phyloP scores from a whole-genome alignment of 352 stramenopile genomes.

The Phytopythium helicoides region DNA sequence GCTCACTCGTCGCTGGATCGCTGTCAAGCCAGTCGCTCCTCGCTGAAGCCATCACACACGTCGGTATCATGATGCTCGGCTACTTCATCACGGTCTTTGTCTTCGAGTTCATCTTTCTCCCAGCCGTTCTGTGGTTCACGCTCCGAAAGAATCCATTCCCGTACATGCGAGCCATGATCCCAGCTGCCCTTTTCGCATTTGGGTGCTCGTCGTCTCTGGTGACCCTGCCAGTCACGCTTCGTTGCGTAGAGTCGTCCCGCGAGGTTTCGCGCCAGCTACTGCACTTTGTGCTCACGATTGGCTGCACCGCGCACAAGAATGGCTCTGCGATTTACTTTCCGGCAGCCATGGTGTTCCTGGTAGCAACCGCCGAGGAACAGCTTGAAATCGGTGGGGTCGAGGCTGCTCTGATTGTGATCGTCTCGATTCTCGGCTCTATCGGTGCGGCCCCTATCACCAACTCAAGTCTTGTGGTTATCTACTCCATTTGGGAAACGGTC shows the following conservation, averaged over 20 bases:
- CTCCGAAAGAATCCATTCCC: conserved; percentile 46
- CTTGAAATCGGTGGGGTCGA: conserved; percentile 16
- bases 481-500: conserved; percentile 26
- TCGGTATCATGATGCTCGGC: conserved; percentile 53
- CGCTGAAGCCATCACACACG: conserved; percentile 9
- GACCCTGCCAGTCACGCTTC: conserved; percentile 60
- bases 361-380: conserved; percentile 11
- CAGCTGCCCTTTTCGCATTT: conserved; percentile 58
- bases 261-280: conserved; percentile 52
- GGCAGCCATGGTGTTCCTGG: conserved; percentile 34
- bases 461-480: conserved; percentile 16
- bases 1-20: conserved; percentile 33
- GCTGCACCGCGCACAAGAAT: conserved; percentile 33
- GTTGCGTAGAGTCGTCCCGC: conserved; percentile 53
- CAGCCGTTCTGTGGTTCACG: conserved; percentile 41
- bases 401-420: conserved; percentile 21
- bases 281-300: conserved; percentile 71
- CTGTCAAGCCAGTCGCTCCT: conserved; percentile 20
- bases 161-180: conserved; percentile 63
- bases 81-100: conserved; percentile 41
- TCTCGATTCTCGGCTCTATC: conserved; percentile 21
- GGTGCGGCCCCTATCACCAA: conserved; percentile 16
- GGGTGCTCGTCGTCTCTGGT: conserved; percentile 66
- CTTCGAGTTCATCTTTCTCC: conserved; percentile 58
- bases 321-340: conserved; percentile 25